Evolutionary conservation across 2,329 filamentous ascomycete species (phyloP).

Genomic region (Aureobasidium sp.): DNA sequence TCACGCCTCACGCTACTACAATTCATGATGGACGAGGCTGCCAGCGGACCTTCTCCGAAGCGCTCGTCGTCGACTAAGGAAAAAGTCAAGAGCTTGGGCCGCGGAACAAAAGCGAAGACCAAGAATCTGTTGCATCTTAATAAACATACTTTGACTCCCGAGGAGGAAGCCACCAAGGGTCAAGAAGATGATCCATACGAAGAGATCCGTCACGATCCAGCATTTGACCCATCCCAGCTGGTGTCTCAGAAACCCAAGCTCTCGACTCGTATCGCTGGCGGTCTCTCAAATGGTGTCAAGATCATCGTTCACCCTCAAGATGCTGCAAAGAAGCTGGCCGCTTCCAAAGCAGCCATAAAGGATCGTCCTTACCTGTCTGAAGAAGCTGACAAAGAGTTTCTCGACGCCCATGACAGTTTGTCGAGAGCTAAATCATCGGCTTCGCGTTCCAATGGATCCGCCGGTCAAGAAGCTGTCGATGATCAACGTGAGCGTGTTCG

Average conservation of each 20-base stretch:
- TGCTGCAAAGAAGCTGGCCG: slow-evolving; percentile 27
- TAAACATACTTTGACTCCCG: slow-evolving; percentile 1
- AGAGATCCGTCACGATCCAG: slow-evolving; percentile 25
- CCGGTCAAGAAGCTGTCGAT: slow-evolving; percentile 14
- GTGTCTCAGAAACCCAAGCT: slow-evolving; percentile 20
- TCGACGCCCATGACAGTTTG: slow-evolving; percentile 29
- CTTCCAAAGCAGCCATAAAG: slow-evolving; percentile 28
- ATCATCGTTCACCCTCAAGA: slow-evolving; percentile 29
- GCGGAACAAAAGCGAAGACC: slow-evolving; percentile 17
- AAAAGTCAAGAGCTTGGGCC: slow-evolving; percentile 15
- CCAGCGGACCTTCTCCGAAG: not conserved
- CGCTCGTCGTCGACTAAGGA: slow-evolving; percentile 5
- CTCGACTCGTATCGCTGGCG: slow-evolving; percentile 19
- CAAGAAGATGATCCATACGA: slow-evolving; percentile 13
- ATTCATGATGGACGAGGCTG: not conserved
- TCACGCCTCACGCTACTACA: not conserved
- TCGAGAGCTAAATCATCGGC: slow-evolving; percentile 18
- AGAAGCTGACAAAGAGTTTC: slow-evolving; percentile 28
- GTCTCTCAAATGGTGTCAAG: slow-evolving; percentile 19
- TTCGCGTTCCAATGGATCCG: slow-evolving; percentile 7
- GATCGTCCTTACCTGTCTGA: slow-evolving; percentile 31
- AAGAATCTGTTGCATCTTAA: slow-evolving; percentile 16
- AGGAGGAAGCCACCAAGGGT: slow-evolving; percentile 4
- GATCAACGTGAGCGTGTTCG: slow-evolving; percentile 21
- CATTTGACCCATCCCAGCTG: slow-evolving; percentile 29